These are phyloP conservation scores for Saccharomycopsis oosterbeekiorum DNA, from an alignment of 805 yeast genomes.

Conservation along the genomic window DNA sequence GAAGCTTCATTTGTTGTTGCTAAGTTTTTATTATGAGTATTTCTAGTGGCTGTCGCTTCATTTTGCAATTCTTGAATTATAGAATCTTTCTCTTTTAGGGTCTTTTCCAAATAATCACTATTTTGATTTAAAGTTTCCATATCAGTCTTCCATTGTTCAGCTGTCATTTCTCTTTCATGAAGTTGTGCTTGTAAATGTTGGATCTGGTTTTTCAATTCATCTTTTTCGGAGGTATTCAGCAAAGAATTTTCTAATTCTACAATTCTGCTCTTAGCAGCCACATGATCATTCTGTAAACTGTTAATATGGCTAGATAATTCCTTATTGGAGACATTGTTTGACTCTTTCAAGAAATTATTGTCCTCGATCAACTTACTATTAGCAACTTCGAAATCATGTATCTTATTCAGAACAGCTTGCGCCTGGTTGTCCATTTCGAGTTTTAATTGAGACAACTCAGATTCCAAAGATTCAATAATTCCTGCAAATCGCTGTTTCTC, in stretches of 20 bases:
- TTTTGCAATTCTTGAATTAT: neutral
- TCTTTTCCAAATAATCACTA: neutral
- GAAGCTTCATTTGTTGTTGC: slow-evolving; percentile 11
- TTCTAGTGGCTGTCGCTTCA: neutral
- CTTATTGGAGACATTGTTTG: neutral
- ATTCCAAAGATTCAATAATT: slow-evolving; percentile 26
- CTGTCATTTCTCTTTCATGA: neutral
- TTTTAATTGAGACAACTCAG: slow-evolving; percentile 31
- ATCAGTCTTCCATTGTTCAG: neutral
- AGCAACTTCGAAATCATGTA: slow-evolving; percentile 34
- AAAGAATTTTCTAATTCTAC: neutral
- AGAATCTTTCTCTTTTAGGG: neutral
- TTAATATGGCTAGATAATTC: neutral
- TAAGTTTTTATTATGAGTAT: neutral
- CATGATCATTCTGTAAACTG: neutral
- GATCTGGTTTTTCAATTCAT: neutral
- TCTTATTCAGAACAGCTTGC: slow-evolving; percentile 45
- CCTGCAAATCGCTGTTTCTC: slow-evolving; percentile 21
- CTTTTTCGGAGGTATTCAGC: slow-evolving; percentile 1
- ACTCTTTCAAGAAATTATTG: neutral
- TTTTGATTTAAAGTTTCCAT: neutral
- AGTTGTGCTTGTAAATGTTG: neutral
- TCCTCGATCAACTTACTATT: slow-evolving; percentile 21
- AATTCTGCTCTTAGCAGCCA: neutral
- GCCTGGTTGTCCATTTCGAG: slow-evolving; percentile 41